These are phyloP conservation scores for Carpinus fangiana DNA, from an alignment of 306 rosid genomes.

Conservation along the genomic window DNA sequence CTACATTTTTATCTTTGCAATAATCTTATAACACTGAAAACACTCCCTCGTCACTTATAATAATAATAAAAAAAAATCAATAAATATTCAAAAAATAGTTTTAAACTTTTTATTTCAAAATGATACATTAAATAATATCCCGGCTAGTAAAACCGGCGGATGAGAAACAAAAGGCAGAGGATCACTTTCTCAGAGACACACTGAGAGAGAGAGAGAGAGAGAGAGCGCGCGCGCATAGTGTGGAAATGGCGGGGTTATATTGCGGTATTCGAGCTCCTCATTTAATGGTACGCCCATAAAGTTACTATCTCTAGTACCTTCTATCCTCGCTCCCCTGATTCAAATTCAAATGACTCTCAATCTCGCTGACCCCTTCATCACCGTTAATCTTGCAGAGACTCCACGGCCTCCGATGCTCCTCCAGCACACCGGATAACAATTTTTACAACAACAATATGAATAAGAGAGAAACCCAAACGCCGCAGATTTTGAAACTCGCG, in stretches of 20 bases:
- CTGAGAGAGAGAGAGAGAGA: background rate
- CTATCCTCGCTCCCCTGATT: background rate
- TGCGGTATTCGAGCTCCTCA: background rate
- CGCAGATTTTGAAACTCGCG: slow-evolving; percentile 55
- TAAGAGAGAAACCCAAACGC: slow-evolving; percentile 35
- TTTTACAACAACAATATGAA: background rate
- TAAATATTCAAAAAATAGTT: too few species aligned
- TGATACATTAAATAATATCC: too few species aligned
- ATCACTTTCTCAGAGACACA: background rate
- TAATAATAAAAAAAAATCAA: too few species aligned
- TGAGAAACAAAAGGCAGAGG: background rate
- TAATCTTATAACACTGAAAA: too few species aligned
- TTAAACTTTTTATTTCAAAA: too few species aligned
- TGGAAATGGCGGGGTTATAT: background rate
- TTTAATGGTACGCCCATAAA: background rate
- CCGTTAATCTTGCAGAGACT: slow-evolving; percentile 20
- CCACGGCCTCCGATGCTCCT: slow-evolving; percentile 36
- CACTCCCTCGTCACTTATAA: too few species aligned
- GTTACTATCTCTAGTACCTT: background rate
- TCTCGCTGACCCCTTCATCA: background rate
- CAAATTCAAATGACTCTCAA: background rate
- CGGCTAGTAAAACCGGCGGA: background rate
- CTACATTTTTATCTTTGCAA: too few species aligned
- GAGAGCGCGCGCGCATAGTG: background rate
- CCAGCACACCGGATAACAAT: slow-evolving; percentile 24